Evolutionary conservation across 2,329 filamentous ascomycete genomes (phyloP), one percentile per base, ranked within the genome.

Genomic region (Catunica adiposa): DNA sequence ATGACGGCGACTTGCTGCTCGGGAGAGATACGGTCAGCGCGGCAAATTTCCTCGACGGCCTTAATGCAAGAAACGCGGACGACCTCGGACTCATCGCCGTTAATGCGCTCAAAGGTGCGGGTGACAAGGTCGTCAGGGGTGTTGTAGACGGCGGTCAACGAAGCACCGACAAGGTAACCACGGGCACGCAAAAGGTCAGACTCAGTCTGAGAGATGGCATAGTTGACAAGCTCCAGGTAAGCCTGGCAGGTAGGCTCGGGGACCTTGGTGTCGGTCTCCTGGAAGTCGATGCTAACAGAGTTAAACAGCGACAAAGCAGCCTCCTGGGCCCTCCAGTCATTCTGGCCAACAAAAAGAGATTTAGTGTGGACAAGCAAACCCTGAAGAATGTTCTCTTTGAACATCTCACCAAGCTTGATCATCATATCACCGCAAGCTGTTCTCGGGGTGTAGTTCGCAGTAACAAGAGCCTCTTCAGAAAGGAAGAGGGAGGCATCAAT

Each of bases 401-500:
- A 77, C 89, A 89, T 95, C 67, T 96, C 89, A 51, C 86, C 87
- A 58, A 95, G 74, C 70, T 95, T 96, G 69, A 95, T 89, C 26
- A 95, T 77, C 51, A 98, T 73, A 66, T 97, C 92, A 51, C 89
- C 89, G 60, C 88, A 92, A 42, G 90, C 92, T 17, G 88, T 94
- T 61, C 92, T 82, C 14, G 92, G 86, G 0, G 92, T 96, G 70
- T 97, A 98, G 67, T 97, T 97, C 31, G 89, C 86, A 11, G 89
- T 95, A 17, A 96, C 85, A 1, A 89, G 90, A 1, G 88, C 90
- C 70, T 97, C 90, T 68, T 98, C 92, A 0, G 89, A 90, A 50
- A 98, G 75, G 68, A 94, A 98, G 1, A 98, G 78, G 58, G 94
- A 97, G 62, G 94, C 85, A 67, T 98, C 92, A 60, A 96, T 88